Base-by-base conservation (phyloP, 495 filamentous ascomycete genomes). In the Hypoxylon fragiforme region DNA sequence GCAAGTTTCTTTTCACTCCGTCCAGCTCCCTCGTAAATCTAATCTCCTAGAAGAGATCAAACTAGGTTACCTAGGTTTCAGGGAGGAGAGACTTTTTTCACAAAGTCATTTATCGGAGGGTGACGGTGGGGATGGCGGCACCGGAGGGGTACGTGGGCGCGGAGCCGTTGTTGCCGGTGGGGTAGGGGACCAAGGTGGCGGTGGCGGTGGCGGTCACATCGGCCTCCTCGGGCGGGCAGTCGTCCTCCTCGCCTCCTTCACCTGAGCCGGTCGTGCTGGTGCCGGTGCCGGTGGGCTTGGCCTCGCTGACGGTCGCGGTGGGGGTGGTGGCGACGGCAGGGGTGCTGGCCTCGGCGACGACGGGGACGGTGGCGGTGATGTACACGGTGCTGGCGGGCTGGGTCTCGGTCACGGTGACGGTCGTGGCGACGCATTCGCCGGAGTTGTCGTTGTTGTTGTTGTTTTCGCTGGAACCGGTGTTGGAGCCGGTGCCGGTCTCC, bases 351-450 rank as follows among this genome's bases (percentile, higher is more conserved):
- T 71, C 63, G 41, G 72, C 73, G 7, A 70, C 70, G 26, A 67
- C 62, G 26, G 45, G 63, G 35, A 68, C 65, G 15, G n/a, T 56
- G 13, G 70, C 63, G 9, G 75, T 79, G 24, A 79, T 57, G 66
- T 73, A 76, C 52, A 77, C 67, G 41, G 74, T 77, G 48, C 43
- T 47, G 18, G 65, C 62, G 1, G 65, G 54, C 4, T 60, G 55
- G 21, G 67, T 55, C 50, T 59, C 43, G 24, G 77, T 76, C 38
- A 72, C 63, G 41, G 72, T 73, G 7, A 70, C 70, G 26, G 68
- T 63, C 21, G 45, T 64, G 35, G 69, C 65, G 15, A 63, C 54
- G 18, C 69, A 69, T 32, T 66, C 64, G 16, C 50, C 57, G 16
- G 49, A 60, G 42, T 44, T 67, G 7, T 46, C 48, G 28, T 56